Conservation (phyloP, 176 grass and related monocot genomes). For the Poa annua region DNA sequence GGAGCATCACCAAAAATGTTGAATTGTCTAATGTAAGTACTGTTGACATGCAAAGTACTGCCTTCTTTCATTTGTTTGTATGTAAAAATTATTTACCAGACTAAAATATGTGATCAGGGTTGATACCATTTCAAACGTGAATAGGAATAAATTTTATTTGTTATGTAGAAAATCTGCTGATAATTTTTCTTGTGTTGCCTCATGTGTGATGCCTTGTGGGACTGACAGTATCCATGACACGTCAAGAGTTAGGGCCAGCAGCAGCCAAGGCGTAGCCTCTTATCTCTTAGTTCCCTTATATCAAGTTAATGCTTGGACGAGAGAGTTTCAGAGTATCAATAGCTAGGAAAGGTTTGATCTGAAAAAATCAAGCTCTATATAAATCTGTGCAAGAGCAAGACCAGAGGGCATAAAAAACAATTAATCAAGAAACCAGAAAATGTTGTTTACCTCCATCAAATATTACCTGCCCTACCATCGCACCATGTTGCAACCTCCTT, state of each 20-base stretch:
- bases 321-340: background rate
- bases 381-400: background rate
- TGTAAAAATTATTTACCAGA: background rate
- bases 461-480: background rate
- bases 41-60: background rate
- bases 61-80: background rate
- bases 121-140: background rate
- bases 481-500: background rate
- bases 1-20: constrained; percentile 99
- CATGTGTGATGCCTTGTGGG: background rate
- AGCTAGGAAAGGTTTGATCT: background rate
- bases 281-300: background rate
- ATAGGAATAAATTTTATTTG: background rate
- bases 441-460: background rate
- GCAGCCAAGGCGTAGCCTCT: background rate
- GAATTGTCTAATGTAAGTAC: constrained; percentile 97
- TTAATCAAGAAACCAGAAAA: background rate
- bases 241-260: background rate
- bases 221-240: background rate
- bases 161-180: background rate
- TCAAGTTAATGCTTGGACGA: background rate
- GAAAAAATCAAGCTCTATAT: background rate
- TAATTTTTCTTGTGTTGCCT: background rate
- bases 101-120: too few relatives aligned
- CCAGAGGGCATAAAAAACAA: background rate